Conservation (phyloP, 2,329 filamentous ascomycete species). For the Aspergillus aculeatinus region DNA sequence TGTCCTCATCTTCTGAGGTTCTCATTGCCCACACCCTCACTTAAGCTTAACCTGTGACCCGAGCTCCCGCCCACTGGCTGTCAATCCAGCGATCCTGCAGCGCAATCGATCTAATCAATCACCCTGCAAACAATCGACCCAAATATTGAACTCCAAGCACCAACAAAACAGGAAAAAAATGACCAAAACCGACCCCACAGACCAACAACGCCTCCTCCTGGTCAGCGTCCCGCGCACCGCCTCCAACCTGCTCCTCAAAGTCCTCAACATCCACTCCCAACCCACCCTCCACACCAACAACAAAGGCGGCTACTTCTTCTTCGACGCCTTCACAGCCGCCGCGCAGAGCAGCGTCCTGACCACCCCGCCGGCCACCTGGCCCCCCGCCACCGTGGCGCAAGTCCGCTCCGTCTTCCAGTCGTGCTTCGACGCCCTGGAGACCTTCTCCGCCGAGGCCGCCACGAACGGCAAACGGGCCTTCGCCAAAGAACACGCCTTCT, state of each 20-base stretch:
- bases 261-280: slow-evolving; percentile 32
- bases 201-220: slow-evolving; percentile 20
- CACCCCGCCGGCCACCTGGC: slow-evolving; percentile 29
- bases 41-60: not conserved
- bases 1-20: not conserved
- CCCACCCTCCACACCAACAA: slow-evolving; percentile 21
- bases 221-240: slow-evolving; percentile 33
- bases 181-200: not conserved
- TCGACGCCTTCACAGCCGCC: slow-evolving; percentile 14
- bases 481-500: slow-evolving; percentile 39
- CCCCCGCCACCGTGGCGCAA: slow-evolving; percentile 24
- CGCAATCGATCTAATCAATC: not conserved
- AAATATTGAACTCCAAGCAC: not conserved
- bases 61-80: no score
- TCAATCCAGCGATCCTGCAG: not conserved
- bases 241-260: slow-evolving; percentile 33
- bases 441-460: slow-evolving; percentile 21
- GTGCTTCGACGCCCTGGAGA: slow-evolving; percentile 29
- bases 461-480: slow-evolving; percentile 30
- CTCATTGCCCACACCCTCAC: not conserved
- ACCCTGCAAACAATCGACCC: no score
- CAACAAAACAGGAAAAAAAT: not conserved
- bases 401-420: slow-evolving; percentile 26
- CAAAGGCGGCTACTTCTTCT: slow-evolving; percentile 32
- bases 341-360: slow-evolving; percentile 13